Evolutionary conservation across 106 monocot species (phyloP).

Genomic region (Iris macrosiphon): DNA sequence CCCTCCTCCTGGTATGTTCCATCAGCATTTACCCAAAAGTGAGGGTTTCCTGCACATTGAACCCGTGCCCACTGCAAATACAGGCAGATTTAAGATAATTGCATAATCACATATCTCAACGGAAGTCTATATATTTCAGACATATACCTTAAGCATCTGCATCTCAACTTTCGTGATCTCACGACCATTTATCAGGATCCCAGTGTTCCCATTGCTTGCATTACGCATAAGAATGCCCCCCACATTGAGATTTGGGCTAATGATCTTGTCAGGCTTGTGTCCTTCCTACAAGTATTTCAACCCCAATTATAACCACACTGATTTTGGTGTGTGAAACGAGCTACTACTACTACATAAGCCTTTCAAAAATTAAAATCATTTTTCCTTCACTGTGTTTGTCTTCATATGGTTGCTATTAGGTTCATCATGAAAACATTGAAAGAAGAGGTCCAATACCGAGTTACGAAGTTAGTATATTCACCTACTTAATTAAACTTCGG

Average conservation of each 20-base stretch:
- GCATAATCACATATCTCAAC: background rate
- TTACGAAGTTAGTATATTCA: too few species aligned
- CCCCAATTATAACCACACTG: too few species aligned
- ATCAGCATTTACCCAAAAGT: conserved; percentile 98
- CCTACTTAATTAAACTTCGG: too few species aligned
- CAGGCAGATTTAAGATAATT: background rate
- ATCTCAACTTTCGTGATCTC: conserved; percentile 86
- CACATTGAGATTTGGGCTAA: conserved; percentile 73
- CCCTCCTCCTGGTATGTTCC: conserved; percentile 98
- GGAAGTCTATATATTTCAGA: too few species aligned
- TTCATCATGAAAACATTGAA: too few species aligned
- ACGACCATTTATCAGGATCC: conserved; percentile 78
- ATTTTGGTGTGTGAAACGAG: too few species aligned
- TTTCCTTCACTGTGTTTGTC: too few species aligned
- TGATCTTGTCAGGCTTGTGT: conserved; percentile 78
- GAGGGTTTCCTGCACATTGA: conserved; percentile 89
- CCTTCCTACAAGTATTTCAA: too few species aligned
- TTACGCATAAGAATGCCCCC: conserved; percentile 58
- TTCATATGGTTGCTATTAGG: too few species aligned
- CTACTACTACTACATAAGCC: too few species aligned
- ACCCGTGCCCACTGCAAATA: conserved; percentile 78
- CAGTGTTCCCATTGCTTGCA: conserved; percentile 95
- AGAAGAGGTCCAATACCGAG: too few species aligned
- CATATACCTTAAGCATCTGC: conserved; percentile 95
- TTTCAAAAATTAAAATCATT: too few species aligned